Evolutionary conservation across 2,329 filamentous ascomycete genomes (phyloP).

Genomic region (Claviceps sp.): DNA sequence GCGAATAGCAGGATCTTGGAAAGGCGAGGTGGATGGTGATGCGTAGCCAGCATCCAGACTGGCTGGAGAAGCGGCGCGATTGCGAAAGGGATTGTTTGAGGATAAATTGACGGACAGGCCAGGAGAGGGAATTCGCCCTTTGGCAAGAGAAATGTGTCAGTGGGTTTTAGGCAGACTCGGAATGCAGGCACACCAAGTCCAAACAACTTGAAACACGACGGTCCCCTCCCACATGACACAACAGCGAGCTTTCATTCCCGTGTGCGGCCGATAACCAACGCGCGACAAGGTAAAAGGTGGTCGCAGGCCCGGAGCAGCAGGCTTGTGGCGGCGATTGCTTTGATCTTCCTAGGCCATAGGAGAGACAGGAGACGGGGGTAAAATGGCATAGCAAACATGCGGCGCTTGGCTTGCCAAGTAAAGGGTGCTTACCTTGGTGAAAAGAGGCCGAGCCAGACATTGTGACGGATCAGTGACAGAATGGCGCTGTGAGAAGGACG

Average conservation of each 20-base stretch:
- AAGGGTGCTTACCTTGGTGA: slow-evolving; percentile 8
- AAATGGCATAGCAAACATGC: background rate
- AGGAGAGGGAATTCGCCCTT: slow-evolving; percentile 12
- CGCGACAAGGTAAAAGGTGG: background rate
- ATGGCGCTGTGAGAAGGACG: background rate
- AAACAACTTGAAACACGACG: slow-evolving; percentile 12
- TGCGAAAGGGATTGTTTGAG: slow-evolving; percentile 74
- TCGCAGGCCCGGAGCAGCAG: background rate
- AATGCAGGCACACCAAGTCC: background rate
- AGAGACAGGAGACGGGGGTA: background rate
- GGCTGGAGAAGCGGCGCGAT: slow-evolving; percentile 51
- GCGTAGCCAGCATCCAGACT: slow-evolving; percentile 20
- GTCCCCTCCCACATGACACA: slow-evolving; percentile 8
- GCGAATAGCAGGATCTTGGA: slow-evolving; percentile 39
- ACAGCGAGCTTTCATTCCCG: slow-evolving; percentile 1
- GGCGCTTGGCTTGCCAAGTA: background rate
- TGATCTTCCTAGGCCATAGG: background rate
- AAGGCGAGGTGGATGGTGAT: slow-evolving; percentile 38
- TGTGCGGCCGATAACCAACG: slow-evolving; percentile 3
- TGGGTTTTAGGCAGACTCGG: slow-evolving; percentile 2
- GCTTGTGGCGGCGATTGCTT: background rate
- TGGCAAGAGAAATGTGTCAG: slow-evolving; percentile 5
- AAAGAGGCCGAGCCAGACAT: slow-evolving; percentile 8
- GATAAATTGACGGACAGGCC: slow-evolving; percentile 53
- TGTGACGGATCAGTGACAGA: slow-evolving; percentile 2